Evolutionary conservation across 495 filamentous ascomycete species (phyloP), one percentile per base, ranked within the genome.

Genomic region (Staphylotrichum tortipilum): DNA sequence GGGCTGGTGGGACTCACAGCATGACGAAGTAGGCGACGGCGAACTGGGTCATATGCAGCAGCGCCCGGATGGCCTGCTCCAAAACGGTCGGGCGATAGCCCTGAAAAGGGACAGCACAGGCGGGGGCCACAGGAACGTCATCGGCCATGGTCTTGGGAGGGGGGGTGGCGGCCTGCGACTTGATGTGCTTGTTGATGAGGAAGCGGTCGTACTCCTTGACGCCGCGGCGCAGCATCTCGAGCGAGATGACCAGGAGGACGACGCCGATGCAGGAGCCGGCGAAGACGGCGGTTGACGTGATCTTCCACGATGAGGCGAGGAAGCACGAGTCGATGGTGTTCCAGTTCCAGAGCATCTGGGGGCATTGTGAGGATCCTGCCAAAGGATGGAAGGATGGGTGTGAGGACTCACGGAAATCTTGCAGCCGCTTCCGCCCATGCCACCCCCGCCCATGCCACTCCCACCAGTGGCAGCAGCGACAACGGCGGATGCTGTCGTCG

Each of bases 291-390:
- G 44, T 54, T 0, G 79, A 81, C 12, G 63, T 77, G 52, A 87
- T 74, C 47, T 82, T 81, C 84, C 84, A 89, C 9, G 71, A 65
- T 9, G 58, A 54, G 7, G 82, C 72, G 53, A 89, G 68, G 68
- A 89, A 88, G 75, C 83, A 89, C 1, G 81, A 58, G 62, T 85
- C 78, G 29, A 86, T 66, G 0, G 80, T 84, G 51, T 82, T 67
- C 84, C 84, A 88, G 57, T 89, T 87, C 84, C 83, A 87, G 2
- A 86, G 64, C 84, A 88, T 89, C 59, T 62, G 6, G 3, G 26
- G 14, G 14, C 9, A 23, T 22, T 0, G 33, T 28, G 12, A 47
- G 22, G 12, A 1, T 33, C n/a, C 12, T 4, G 19, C 5, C 17
- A n/a, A 22, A n/a, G n/a, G n/a, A n/a, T n/a, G n/a, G n/a, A n/a